These are phyloP conservation scores for Rutidosis leptorrhynchoides DNA, from an alignment of 129 eudicot species.

Conservation along the genomic window DNA sequence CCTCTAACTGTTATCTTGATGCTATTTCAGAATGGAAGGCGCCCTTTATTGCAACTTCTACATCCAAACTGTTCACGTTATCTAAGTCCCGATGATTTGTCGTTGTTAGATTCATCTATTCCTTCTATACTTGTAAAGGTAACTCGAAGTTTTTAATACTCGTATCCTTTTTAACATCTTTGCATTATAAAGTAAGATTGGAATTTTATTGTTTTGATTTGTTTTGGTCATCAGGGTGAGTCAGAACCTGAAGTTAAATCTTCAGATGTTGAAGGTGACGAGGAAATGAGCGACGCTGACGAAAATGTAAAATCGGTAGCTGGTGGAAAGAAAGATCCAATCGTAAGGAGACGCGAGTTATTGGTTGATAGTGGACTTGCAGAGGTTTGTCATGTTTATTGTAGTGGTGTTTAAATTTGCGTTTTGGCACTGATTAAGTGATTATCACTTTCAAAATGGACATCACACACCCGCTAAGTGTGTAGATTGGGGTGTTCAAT, in stretches of 20 bases:
- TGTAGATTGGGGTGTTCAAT: too few species aligned
- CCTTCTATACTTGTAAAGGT: constrained; percentile 65
- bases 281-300: constrained; percentile 41
- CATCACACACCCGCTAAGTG: background rate
- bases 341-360: constrained; percentile 67
- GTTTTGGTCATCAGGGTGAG: constrained; percentile 40
- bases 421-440: background rate
- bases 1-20: constrained; percentile 6
- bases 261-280: constrained; percentile 43
- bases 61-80: constrained; percentile 84
- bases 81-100: constrained; percentile 73
- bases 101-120: constrained; percentile 54
- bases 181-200: background rate
- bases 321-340: constrained; percentile 82
- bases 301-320: constrained; percentile 32
- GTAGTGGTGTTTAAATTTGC: background rate
- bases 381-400: constrained; percentile 49
- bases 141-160: background rate
- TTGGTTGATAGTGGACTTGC: constrained; percentile 87
- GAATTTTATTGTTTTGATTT: background rate
- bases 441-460: background rate
- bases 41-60: constrained; percentile 81
- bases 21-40: constrained; percentile 58
- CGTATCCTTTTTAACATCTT: background rate
- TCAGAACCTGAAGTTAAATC: constrained; percentile 27